Evolutionary conservation across 208 protist genomes (phyloP), one percentile per base, ranked within the genome.

Genomic region (Herpetomonas samuelpessoai): DNA sequence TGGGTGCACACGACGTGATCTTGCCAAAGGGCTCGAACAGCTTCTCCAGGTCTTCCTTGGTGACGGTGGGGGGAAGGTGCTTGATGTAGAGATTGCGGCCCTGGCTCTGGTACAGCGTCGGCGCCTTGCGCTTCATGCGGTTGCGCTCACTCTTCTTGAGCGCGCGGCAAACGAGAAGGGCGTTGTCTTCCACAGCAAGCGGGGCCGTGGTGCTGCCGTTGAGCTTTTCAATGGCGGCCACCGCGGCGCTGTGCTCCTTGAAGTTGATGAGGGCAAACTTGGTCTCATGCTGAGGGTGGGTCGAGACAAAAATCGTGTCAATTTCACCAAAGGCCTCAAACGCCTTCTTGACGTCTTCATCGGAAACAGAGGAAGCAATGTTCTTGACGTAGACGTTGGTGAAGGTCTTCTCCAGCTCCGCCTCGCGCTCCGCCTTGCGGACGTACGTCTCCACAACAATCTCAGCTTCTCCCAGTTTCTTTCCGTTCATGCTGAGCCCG

Each of bases 351-450:
- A 98, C 57, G 18, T 95, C 62, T 9, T 88, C 86, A n/a, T 88
- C 79, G n/a, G 61, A 68, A 24, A 81, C 69, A 24, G 41, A 41
- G 14, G 75, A 54, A 39, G 71, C 62, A 18, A 99, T 77, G 67
- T 97, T 91, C 83, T 98, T 98, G 35, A 98, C 70, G 74, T 91
- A 99, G 24, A 98, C 67, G 62, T 98, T 98, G 61, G 81, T 98
- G 77, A 97, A 99, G 2, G 56, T 80, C 63, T 94, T 74, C 9
- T 81, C 81, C n/a, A 59, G 68, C 44, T 58, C 50, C 10, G 57
- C 57, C 28, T 76, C 63, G 50, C 97, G 81, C 61, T 98, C 93
- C 26, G 74, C 76, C 22, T 78, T 75, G 12, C 86, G 76, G 51
- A 95, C 64, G 76, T 96, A 98, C 29, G 76, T 77, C 4, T 27